These are phyloP conservation scores for Coniosporium tulheliwenetii DNA, from an alignment of 2,329 filamentous ascomycete genomes.

Conservation along the genomic window DNA sequence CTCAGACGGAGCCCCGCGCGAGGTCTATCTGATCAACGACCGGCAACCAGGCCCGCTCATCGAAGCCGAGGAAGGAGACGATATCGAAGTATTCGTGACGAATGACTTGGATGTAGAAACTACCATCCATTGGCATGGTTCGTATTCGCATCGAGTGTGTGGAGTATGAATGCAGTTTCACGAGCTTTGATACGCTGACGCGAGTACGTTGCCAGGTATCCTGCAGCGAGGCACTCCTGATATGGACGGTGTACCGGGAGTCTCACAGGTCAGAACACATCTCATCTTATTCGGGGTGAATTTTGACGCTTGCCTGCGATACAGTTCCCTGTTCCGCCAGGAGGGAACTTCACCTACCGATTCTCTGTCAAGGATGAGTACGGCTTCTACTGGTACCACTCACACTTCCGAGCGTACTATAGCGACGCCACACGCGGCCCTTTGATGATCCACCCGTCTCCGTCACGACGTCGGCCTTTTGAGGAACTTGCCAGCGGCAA, in stretches of 20 bases:
- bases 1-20: conserved; percentile 34
- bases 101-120: conserved; percentile 27
- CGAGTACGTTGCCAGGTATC: not conserved
- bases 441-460: conserved; percentile 5
- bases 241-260: conserved; percentile 1
- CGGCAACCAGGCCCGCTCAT: conserved; percentile 34
- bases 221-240: not conserved
- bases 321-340: conserved; percentile 8
- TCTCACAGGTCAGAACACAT: conserved; percentile 5
- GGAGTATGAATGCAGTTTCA: not conserved
- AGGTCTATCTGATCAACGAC: conserved; percentile 35
- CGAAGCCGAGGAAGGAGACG: conserved; percentile 32
- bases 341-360: conserved; percentile 21
- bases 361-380: conserved; percentile 11
- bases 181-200: not conserved
- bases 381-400: conserved; percentile 35
- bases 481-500: conserved; percentile 4
- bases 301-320: conserved; percentile 8
- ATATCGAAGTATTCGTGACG: conserved; percentile 24
- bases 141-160: conserved; percentile 12
- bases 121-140: conserved; percentile 32
- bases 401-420: conserved; percentile 17
- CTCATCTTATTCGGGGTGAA: conserved; percentile 7
- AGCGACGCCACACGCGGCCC: conserved; percentile 5
- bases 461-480: conserved; percentile 5